Percentiles rank a stretch among this genome's conserved stretches.
Conservation (phyloP, 441 rosid genomes). For the Mallotus repandus region DNA sequence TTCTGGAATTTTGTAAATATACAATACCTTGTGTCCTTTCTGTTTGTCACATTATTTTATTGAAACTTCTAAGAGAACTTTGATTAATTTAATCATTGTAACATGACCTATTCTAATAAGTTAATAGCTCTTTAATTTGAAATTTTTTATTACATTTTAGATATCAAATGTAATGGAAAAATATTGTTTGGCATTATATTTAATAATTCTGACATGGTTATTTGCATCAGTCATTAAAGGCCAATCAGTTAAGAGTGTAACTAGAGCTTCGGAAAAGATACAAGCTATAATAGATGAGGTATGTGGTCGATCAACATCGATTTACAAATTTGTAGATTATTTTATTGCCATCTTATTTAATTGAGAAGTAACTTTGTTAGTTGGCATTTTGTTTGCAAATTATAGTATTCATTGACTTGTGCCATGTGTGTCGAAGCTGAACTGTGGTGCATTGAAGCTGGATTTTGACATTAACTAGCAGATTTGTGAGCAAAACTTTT, state of each 20-base stretch:
- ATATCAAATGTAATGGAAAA: too few relatives aligned
- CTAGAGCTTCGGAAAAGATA: conserved; percentile 67
- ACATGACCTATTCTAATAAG: background rate
- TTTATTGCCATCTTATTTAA: background rate
- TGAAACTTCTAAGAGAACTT: background rate
- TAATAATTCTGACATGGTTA: conserved; percentile 14
- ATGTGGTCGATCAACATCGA: conserved; percentile 18
- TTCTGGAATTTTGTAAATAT: conserved; percentile 9
- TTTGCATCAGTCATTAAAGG: conserved; percentile 70
- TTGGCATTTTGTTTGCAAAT: conserved; percentile 3
- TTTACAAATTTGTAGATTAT: background rate
- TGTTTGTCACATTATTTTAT: background rate
- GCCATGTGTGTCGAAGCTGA: background rate
- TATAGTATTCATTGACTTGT: background rate
- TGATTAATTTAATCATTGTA: background rate
- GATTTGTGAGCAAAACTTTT: background rate
- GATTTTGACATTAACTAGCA: conserved; percentile 1
- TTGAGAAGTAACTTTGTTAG: conserved; percentile 6
- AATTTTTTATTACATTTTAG: background rate
- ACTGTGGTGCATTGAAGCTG: background rate
- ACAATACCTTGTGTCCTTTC: background rate
- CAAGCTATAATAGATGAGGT: conserved; percentile 66
- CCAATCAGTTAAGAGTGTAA: conserved; percentile 49
- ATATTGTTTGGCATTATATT: conserved; percentile 14
- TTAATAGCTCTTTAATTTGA: background rate